Evolutionary conservation across 2,329 filamentous ascomycete species (phyloP), one percentile per base, ranked within the genome.

Genomic region (Phaeoacremonium minimum): DNA sequence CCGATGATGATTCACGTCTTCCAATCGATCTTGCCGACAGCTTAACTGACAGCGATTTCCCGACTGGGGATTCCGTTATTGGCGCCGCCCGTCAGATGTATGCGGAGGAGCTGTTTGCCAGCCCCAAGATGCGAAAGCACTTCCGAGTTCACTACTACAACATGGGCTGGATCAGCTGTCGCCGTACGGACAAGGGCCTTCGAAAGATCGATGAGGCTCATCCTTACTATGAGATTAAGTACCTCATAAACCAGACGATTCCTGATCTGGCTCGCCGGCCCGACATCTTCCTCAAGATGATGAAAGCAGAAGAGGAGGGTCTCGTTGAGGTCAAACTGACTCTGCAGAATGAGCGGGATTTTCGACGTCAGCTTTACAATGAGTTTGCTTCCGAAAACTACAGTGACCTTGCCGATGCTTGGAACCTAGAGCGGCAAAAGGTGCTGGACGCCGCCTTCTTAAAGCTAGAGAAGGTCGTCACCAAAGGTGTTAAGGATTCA

Each of bases 221-320:
- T 53, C 88, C 89, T 0, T 97, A 94, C 61, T 97, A 97, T 57
- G 93, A 97, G 60, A 87, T 98, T 68, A 96, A 98, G 61, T 98
- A 98, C 51, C 73, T 98, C 15, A 81, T 88, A 46, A 89, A 93
- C 50, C 90, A 96, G 60, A 86, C 87, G 7, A 85, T 96, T 43
- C 69, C 71, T 29, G 85, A 93, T 47, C 77, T 97, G 41, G 85
- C 88, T 4, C 79, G 81, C 35, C 82, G 86, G 36, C 93, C 93
- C 2, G 90, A 96, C 46, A 71, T 95, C 17, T 98, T 93, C 57
- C 67, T 98, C 38, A 91, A 94, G 64, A 98, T 98, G 93, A 80
- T 97, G 60, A 94, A 89, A 58, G 93, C 93, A 2, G 93, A 98
- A 59, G 85, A 93, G 51, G 93, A 98, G 57, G 90, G 91, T 3